These are phyloP conservation scores for Quercus ilex DNA, from an alignment of 306 rosid genomes.

Conservation along the genomic window DNA sequence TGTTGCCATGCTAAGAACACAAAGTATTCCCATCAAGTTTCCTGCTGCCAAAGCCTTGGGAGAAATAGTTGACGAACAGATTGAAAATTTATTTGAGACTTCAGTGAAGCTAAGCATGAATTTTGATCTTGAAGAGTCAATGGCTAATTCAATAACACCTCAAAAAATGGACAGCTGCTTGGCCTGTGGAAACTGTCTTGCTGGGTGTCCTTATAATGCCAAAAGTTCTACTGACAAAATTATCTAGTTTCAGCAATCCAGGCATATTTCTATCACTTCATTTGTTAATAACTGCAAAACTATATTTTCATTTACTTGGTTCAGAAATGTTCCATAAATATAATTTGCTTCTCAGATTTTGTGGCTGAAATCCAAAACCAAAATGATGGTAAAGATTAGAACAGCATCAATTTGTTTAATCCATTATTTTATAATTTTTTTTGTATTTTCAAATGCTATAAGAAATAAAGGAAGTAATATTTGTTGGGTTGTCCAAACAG, in stretches of 20 bases:
- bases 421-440: not conserved
- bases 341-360: not conserved
- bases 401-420: not conserved
- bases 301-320: not conserved
- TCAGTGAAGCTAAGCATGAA: slow-evolving; percentile 27
- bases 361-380: not conserved
- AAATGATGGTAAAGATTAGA: not conserved
- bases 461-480: not conserved
- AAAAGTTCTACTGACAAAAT: slow-evolving; percentile 34
- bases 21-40: slow-evolving; percentile 25
- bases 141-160: not conserved
- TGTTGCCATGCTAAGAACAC: slow-evolving; percentile 29
- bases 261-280: slow-evolving; percentile 8
- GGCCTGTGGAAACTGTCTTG: slow-evolving; percentile 38
- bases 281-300: not conserved
- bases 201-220: slow-evolving; percentile 39
- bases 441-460: not conserved
- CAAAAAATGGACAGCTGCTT: slow-evolving; percentile 17
- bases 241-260: slow-evolving; percentile 27
- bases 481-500: not conserved
- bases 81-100: slow-evolving; percentile 23
- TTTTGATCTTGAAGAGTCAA: slow-evolving; percentile 25
- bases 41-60: slow-evolving; percentile 24
- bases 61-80: slow-evolving; percentile 16
- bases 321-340: not conserved